Evolutionary conservation across 208 protist genomes (phyloP).

Genomic region (Leptomonas seymouri): DNA sequence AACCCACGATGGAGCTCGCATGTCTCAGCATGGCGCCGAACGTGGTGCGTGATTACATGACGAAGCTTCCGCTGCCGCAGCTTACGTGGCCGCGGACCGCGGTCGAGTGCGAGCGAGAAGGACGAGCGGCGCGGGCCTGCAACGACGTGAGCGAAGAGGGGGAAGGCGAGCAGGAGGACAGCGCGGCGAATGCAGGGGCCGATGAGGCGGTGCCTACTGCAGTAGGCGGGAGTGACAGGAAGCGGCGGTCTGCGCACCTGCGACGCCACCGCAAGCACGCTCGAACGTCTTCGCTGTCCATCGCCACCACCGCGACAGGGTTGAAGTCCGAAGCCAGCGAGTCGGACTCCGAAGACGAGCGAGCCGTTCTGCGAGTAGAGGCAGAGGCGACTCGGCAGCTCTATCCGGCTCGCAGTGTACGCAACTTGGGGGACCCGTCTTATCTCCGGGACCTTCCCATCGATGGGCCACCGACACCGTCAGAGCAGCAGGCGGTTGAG

Average conservation of each 20-base stretch:
- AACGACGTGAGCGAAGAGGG: not conserved
- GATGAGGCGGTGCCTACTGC: no score
- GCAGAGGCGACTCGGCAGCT: slow-evolving; percentile 27
- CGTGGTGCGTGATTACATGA: slow-evolving; percentile 18
- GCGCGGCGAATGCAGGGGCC: not conserved
- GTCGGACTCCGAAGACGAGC: slow-evolving; percentile 25
- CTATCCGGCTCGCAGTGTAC: slow-evolving; percentile 42
- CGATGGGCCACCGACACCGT: slow-evolving; percentile 39
- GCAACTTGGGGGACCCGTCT: slow-evolving; percentile 3
- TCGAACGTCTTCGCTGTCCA: not conserved
- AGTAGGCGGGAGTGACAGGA: no score
- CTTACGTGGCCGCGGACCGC: slow-evolving; percentile 26
- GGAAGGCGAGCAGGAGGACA: not conserved
- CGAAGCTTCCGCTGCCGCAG: slow-evolving; percentile 20
- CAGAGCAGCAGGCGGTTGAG: slow-evolving; percentile 36
- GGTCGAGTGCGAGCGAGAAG: slow-evolving; percentile 9
- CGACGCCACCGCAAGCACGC: slow-evolving; percentile 3
- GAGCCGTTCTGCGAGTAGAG: slow-evolving; percentile 19
- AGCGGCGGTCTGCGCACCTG: not conserved
- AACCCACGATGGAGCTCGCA: slow-evolving; percentile 42
- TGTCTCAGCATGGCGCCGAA: slow-evolving; percentile 18
- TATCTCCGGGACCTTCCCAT: slow-evolving; percentile 48
- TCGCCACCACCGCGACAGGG: not conserved
- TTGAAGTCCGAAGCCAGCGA: not conserved
- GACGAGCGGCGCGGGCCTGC: not conserved